Evolutionary conservation across 805 yeast species (phyloP).

Genomic region (Myxozyma nipponensis): DNA sequence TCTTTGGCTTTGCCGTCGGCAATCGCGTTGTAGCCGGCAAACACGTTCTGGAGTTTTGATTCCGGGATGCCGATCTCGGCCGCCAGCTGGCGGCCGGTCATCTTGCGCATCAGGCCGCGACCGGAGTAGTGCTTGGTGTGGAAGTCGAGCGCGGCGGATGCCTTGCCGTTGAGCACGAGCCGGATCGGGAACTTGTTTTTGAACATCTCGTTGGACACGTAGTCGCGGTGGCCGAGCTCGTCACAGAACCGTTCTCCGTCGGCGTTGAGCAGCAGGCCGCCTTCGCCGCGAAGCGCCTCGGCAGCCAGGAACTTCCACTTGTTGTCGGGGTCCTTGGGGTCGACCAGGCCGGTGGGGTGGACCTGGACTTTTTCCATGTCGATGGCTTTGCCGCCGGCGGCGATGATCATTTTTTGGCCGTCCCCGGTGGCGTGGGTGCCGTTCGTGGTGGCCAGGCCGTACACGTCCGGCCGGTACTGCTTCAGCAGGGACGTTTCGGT

Average conservation of each 20-base stretch:
- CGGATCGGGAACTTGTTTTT: constrained; percentile 46
- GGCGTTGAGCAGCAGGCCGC: constrained; percentile 53
- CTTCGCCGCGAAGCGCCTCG: constrained; percentile 63
- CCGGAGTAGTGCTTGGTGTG: constrained; percentile 56
- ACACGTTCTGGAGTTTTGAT: constrained; percentile 36
- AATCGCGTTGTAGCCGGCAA: constrained; percentile 45
- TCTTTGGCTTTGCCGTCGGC: constrained; percentile 39
- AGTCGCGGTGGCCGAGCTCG: constrained; percentile 58
- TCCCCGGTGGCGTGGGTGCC: constrained; percentile 62
- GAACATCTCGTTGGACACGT: constrained; percentile 56
- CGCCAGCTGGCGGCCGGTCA: constrained; percentile 45
- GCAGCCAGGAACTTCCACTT: constrained; percentile 60
- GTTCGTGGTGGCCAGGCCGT: constrained; percentile 56
- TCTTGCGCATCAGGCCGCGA: constrained; percentile 51
- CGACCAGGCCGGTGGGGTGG: constrained; percentile 64
- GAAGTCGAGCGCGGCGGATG: constrained; percentile 46
- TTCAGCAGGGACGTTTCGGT: constrained; percentile 48
- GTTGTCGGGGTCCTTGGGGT: constrained; percentile 47
- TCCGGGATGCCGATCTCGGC: constrained; percentile 41
- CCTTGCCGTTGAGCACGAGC: constrained; percentile 47
- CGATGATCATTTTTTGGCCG: constrained; percentile 53
- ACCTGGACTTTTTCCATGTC: constrained; percentile 65
- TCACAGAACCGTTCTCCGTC: constrained; percentile 56
- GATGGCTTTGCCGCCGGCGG: constrained; percentile 48
- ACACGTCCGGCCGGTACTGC: constrained; percentile 57